phyloP scores from a whole-genome alignment of 2,329 filamentous ascomycete genomes.

The Seiridium cupressi region DNA sequence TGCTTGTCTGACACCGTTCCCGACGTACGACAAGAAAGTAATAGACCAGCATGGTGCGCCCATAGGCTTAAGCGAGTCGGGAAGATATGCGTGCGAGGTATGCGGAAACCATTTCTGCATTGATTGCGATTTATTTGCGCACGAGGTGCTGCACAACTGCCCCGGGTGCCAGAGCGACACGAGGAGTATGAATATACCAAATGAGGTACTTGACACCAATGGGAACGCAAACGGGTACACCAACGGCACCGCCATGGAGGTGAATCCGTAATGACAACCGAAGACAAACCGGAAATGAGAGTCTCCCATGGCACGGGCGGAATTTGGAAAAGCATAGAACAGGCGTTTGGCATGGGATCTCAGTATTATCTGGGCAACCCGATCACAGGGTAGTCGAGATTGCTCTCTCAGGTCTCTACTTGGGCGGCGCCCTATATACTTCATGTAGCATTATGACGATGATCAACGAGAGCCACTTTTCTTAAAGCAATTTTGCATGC shows the following conservation, averaged over 20 bases:
- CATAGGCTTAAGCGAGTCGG: slow-evolving; percentile 78
- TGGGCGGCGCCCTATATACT: neutral
- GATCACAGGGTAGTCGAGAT: neutral
- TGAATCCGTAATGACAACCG: slow-evolving; percentile 32
- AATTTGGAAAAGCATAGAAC: slow-evolving; percentile 2
- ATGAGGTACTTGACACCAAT: slow-evolving; percentile 18
- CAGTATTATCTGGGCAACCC: neutral
- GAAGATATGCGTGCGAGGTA: slow-evolving; percentile 84
- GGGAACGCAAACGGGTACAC: slow-evolving; percentile 22
- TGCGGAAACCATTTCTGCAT: slow-evolving; percentile 94
- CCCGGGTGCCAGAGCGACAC: slow-evolving; percentile 74
- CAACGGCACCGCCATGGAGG: slow-evolving; percentile 40
- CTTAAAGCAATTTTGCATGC: neutral
- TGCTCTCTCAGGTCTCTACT: neutral
- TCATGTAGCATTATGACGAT: neutral
- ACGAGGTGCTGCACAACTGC: slow-evolving; percentile 94
- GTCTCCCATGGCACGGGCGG: neutral
- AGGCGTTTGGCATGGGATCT: slow-evolving; percentile 1
- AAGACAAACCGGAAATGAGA: no score
- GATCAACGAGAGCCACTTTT: neutral
- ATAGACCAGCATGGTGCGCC: slow-evolving; percentile 21
- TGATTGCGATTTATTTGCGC: slow-evolving; percentile 93
- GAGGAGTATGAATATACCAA: slow-evolving; percentile 19
- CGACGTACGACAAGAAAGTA: slow-evolving; percentile 33
- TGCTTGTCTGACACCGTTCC: slow-evolving; percentile 75